These are phyloP conservation scores for Cornus controversa DNA, from an alignment of 148 eudicot species.

Conservation along the genomic window DNA sequence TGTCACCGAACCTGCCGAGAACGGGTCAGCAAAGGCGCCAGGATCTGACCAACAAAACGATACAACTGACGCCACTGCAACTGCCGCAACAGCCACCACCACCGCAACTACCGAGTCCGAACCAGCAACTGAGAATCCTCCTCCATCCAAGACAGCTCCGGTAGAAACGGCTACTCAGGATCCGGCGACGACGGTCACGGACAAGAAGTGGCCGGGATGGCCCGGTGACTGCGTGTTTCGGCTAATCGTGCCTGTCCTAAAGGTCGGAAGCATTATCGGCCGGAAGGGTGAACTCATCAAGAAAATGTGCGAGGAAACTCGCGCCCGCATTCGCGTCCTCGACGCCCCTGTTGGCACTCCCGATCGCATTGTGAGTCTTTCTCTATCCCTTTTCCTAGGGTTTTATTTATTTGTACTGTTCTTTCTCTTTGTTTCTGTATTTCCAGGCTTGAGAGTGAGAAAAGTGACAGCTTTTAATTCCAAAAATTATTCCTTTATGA, in stretches of 20 bases:
- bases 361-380: constrained; percentile 47
- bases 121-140: neutral
- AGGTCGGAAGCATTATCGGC: constrained; percentile 68
- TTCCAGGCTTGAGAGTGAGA: too few relatives aligned
- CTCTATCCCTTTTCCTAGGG: neutral
- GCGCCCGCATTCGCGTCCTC: constrained; percentile 57
- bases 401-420: neutral
- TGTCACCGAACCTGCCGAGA: constrained; percentile 15
- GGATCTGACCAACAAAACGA: neutral
- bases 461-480: too few relatives aligned
- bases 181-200: neutral
- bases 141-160: neutral
- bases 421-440: neutral
- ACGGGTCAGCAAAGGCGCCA: constrained; percentile 19
- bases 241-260: constrained; percentile 50
- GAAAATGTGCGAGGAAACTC: constrained; percentile 60
- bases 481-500: too few relatives aligned
- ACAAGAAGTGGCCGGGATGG: constrained; percentile 63
- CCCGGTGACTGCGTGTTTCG: constrained; percentile 59
- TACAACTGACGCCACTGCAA: neutral
- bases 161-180: neutral
- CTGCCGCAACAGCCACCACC: neutral
- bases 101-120: neutral
- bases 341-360: constrained; percentile 50
- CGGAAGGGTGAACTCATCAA: constrained; percentile 64